These are phyloP conservation scores for carrot (Daucus carota) DNA, from an alignment of 129 eudicot species.

Conservation along the genomic window DNA sequence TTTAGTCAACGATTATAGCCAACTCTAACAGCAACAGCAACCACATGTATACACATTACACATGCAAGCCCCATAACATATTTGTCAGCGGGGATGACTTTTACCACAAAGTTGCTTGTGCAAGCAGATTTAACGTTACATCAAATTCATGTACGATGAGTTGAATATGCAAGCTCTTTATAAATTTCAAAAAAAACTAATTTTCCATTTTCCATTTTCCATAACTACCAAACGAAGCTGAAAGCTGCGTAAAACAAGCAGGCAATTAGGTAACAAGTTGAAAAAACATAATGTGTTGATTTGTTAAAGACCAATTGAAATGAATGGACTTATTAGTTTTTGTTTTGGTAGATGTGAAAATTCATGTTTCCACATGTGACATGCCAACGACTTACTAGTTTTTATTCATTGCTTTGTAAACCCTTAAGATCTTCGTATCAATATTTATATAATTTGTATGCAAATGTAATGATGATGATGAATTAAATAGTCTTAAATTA, in stretches of 20 bases:
- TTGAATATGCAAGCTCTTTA: too few relatives aligned
- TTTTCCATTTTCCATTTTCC: too few relatives aligned
- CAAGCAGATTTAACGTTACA: not conserved
- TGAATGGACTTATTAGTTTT: not conserved
- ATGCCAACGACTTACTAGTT: not conserved
- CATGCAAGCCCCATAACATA: too few relatives aligned
- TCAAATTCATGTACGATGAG: not conserved
- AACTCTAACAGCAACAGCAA: too few relatives aligned
- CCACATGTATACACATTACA: too few relatives aligned
- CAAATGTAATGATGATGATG: too few relatives aligned
- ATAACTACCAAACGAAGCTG: not conserved
- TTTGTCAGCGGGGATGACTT: not conserved
- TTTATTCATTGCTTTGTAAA: not conserved
- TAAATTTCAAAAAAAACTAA: not conserved
- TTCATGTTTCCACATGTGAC: not conserved
- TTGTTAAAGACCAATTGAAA: not conserved
- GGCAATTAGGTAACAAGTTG: not conserved
- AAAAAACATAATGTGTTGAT: not conserved
- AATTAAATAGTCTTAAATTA: too few relatives aligned
- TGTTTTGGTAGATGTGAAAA: conserved; percentile 1
- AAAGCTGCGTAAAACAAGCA: not conserved
- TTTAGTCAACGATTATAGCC: too few relatives aligned
- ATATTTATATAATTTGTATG: too few relatives aligned
- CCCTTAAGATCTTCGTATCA: not conserved
- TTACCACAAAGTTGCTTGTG: not conserved